A percentile compares a stretch with the other conserved stretches of the same genome.
Evolutionary conservation across 2,329 filamentous ascomycete genomes (phyloP).

Genomic region (Fusarium sp.): DNA sequence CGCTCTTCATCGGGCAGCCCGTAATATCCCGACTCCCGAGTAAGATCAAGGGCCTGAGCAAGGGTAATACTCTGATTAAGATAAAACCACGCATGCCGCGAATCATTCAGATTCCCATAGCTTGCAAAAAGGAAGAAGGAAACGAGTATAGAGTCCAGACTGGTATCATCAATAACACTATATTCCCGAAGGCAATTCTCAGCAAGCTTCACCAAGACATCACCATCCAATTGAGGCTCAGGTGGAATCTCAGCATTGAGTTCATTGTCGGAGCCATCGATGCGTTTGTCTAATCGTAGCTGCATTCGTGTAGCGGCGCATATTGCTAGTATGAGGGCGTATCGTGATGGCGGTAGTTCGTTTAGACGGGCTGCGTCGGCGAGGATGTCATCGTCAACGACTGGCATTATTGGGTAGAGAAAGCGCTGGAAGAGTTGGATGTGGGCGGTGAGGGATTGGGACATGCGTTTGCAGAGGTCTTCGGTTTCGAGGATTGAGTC

Average conservation of each 20-base stretch:
- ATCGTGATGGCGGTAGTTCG: constrained; percentile 44
- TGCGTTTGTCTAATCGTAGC: constrained; percentile 41
- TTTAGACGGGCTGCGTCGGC: constrained; percentile 44
- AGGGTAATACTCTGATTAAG: constrained; percentile 50
- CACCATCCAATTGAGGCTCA: constrained; percentile 43
- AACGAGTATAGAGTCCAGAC: constrained; percentile 46
- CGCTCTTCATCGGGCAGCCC: constrained; percentile 40
- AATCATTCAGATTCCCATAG: constrained; percentile 49
- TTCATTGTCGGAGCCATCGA: constrained; percentile 18
- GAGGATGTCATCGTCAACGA: constrained; percentile 47
- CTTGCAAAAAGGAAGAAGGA: constrained; percentile 50
- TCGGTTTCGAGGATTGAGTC: not conserved
- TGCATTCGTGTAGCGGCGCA: constrained; percentile 50
- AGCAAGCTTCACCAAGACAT: constrained; percentile 44
- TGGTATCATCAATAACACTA: constrained; percentile 46
- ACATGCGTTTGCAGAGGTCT: constrained; percentile 38
- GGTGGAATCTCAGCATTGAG: constrained; percentile 34
- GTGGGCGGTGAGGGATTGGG: constrained; percentile 44
- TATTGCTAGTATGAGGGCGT: constrained; percentile 47
- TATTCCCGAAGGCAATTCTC: constrained; percentile 47
- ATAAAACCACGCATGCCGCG: constrained; percentile 49
- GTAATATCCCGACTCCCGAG: constrained; percentile 45
- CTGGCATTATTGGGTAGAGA: constrained; percentile 52
- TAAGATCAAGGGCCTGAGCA: constrained; percentile 46
- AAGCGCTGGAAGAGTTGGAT: constrained; percentile 48